Conservation (phyloP, 2,329 filamentous ascomycete genomes). For the Bipolaris sorokiniana region DNA sequence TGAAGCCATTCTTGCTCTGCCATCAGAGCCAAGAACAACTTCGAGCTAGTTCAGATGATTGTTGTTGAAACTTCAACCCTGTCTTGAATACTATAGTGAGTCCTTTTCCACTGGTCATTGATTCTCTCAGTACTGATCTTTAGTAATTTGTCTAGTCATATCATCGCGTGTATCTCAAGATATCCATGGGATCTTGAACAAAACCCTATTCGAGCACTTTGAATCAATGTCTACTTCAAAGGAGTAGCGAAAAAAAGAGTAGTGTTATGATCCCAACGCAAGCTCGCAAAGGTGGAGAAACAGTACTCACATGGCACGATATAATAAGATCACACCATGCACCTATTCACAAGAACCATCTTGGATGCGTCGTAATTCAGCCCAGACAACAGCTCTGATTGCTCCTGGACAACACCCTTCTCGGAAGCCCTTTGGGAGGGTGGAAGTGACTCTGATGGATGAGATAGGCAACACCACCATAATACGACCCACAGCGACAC, state of each 20-base stretch:
- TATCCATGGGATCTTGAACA: background rate
- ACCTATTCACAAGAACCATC: background rate
- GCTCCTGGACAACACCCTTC: background rate
- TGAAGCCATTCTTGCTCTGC: background rate
- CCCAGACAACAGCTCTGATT: background rate
- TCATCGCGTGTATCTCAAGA: background rate
- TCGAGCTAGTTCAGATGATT: background rate
- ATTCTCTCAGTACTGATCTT: conserved; percentile 1
- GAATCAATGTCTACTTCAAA: background rate
- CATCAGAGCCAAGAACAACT: background rate
- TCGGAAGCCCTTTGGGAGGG: too few species aligned
- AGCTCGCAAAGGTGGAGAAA: background rate
- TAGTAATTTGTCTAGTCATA: background rate
- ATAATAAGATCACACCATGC: background rate
- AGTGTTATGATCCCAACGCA: background rate
- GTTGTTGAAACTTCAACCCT: background rate
- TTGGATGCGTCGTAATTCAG: background rate
- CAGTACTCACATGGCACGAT: background rate
- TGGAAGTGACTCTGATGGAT: background rate
- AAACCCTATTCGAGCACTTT: background rate
- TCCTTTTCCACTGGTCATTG: background rate
- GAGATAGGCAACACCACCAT: background rate
- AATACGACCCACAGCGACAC: too few species aligned
- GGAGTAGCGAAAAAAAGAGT: background rate
- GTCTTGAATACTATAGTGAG: background rate